Base-by-base conservation (phyloP, 2,329 filamentous ascomycete species). In the Cadophora gregata region DNA sequence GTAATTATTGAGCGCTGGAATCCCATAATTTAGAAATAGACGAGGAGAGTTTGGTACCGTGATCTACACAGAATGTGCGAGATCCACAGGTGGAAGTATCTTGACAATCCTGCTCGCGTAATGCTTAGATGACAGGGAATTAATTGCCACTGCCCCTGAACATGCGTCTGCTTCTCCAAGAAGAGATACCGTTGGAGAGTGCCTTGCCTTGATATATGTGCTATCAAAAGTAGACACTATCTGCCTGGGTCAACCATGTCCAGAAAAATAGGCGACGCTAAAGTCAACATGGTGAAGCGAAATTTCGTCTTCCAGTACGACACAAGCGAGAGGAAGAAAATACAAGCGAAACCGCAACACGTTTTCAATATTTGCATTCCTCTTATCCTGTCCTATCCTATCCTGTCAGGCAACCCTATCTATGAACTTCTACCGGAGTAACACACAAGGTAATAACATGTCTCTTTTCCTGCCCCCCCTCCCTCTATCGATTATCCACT, bases 281-380 rank as follows among this genome's bases (percentile, higher is more conserved):
- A 42, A 42, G 12, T 42, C 10, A 42, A 42, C 38, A 42, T 42
- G 19, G 38, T 16, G 38, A 42, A 42, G 38, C 38, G 38, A 42
- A 16, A 21, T 6, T n/a, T 21, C 42, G 14, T 21, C 42, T 21
- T 8, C 4, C 42, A 21, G 36, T 7, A 42, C 6, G n/a, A 47
- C 42, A 42, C 38, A 42, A 42, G 14, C 38, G 38, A 42, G 38
- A 42, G 3, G 10, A 42, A 16, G 33, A 36, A 36, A 36, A 36
- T 12, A 12, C 1, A 47, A 21, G 19, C 4, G 14, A 47, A 51
- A 14, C 29, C 51, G 1, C 8, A 14, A 19, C 21, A 21, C 14
- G 51, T 55, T 45, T 25, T 55, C 14, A 29, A 59, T 63, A 63
- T 65, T 48, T 66, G 63, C 55, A 68, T 64, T 66, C 50, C 60